phyloP scores from a whole-genome alignment of 2,329 filamentous ascomycete species.

The Scytalidium sp. region DNA sequence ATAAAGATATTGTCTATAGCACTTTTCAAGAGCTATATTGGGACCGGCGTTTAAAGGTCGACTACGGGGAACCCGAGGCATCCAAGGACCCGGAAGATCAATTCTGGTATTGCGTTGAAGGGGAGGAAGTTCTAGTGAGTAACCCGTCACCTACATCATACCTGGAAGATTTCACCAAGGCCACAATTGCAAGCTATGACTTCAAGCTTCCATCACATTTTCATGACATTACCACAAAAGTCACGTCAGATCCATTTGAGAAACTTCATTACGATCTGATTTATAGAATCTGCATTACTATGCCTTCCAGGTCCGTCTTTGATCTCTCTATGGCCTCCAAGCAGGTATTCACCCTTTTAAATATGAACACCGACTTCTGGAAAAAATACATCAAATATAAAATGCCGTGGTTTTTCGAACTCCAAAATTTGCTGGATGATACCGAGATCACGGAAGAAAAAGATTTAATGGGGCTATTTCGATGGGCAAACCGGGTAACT shows the following conservation, averaged over 20 bases:
- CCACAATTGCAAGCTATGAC: constrained; percentile 2
- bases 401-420: constrained; percentile 9
- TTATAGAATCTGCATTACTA: constrained; percentile 3
- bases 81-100: not conserved
- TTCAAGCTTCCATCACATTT: constrained; percentile 1
- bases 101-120: constrained; percentile 2
- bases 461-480: not conserved
- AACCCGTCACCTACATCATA: not conserved
- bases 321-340: constrained; percentile 3
- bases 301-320: constrained; percentile 1
- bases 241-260: constrained; percentile 5
- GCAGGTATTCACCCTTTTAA: not conserved
- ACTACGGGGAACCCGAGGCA: constrained; percentile 3
- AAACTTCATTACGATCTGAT: constrained; percentile 8
- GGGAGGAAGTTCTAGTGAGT: constrained; percentile 1
- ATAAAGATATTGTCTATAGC: not conserved
- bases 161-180: not conserved
- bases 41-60: not conserved
- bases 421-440: constrained; percentile 2
- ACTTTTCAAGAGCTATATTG: not conserved
- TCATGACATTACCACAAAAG: not conserved
- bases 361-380: constrained; percentile 2
- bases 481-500: constrained; percentile 1
- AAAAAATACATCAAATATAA: not conserved
- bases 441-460: not conserved